Conservation (phyloP, 228 moss, liverwort and hornwort genomes). For the Sphagnum fallax region DNA sequence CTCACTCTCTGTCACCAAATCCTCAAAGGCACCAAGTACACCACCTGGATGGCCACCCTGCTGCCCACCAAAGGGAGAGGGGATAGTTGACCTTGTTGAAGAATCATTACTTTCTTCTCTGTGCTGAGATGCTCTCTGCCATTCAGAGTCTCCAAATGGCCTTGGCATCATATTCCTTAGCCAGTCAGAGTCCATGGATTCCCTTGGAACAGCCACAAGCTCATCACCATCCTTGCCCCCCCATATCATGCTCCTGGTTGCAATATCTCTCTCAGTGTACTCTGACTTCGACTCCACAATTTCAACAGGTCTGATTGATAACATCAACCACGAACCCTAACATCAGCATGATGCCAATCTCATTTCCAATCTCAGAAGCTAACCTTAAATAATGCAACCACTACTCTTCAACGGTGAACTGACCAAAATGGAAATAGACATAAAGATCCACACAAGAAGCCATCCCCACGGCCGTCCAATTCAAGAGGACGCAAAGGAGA, state of each 20-base stretch:
- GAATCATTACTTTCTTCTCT: constrained; percentile 24
- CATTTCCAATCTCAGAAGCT: too few relatives aligned
- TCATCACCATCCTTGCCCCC: constrained; percentile 18
- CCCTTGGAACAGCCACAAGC: constrained; percentile 9
- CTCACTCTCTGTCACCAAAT: constrained; percentile 46
- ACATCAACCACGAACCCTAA: too few relatives aligned
- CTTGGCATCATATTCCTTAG: constrained; percentile 21
- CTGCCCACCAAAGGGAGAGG: constrained; percentile 21
- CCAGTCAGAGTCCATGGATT: constrained; percentile 19
- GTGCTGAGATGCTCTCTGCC: constrained; percentile 25
- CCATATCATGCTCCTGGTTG: constrained; percentile 17
- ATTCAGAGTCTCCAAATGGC: constrained; percentile 29
- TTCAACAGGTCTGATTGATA: constrained; percentile 33
- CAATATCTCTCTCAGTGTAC: constrained; percentile 38
- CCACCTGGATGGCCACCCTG: constrained; percentile 26
- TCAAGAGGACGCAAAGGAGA: too few relatives aligned
- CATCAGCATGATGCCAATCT: too few relatives aligned
- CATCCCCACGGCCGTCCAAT: too few relatives aligned
- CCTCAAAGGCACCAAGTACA: constrained; percentile 44
- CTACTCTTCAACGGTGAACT: too few relatives aligned
- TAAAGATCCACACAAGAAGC: too few relatives aligned
- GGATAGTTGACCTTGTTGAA: constrained; percentile 12
- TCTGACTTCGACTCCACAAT: constrained; percentile 50
- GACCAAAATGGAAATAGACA: too few relatives aligned
- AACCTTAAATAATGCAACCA: too few relatives aligned